phyloP scores from a whole-genome alignment of 2,329 filamentous ascomycete genomes.

The Exophiala dermatitidis region DNA sequence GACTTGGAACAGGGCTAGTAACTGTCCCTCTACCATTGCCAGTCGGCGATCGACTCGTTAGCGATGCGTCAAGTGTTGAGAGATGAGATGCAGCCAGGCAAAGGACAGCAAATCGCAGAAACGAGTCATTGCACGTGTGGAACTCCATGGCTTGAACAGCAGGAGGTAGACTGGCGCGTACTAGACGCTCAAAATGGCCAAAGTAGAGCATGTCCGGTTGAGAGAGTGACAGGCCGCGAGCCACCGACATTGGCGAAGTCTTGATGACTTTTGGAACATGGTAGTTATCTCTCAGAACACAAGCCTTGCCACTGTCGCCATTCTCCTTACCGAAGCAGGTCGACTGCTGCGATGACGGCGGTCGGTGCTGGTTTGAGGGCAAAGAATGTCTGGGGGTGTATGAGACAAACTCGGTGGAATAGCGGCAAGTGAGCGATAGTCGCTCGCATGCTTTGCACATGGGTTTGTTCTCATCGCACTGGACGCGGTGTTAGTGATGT shows the following conservation, averaged over 20 bases:
- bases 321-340: neutral
- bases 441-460: constrained; percentile 4
- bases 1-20: constrained; percentile 3
- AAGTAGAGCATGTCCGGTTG: constrained; percentile 3
- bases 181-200: constrained; percentile 8
- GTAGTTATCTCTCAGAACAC: neutral
- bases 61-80: constrained; percentile 5
- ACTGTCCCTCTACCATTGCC: constrained; percentile 5
- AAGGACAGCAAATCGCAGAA: constrained; percentile 6
- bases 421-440: constrained; percentile 4
- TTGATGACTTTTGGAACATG: neutral
- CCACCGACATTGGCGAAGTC: neutral
- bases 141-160: neutral
- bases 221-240: neutral
- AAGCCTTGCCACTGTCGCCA: too few relatives aligned
- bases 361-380: too few relatives aligned
- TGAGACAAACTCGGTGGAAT: constrained; percentile 3
- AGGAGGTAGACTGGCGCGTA: constrained; percentile 2
- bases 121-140: neutral
- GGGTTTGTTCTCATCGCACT: constrained; percentile 12
- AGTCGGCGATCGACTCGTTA: neutral
- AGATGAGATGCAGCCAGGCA: constrained; percentile 12
- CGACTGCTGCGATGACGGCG: neutral
- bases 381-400: neutral
- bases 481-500: neutral